Base-by-base conservation (phyloP, 2,329 filamentous ascomycete genomes). In the Diaporthe helianthi region DNA sequence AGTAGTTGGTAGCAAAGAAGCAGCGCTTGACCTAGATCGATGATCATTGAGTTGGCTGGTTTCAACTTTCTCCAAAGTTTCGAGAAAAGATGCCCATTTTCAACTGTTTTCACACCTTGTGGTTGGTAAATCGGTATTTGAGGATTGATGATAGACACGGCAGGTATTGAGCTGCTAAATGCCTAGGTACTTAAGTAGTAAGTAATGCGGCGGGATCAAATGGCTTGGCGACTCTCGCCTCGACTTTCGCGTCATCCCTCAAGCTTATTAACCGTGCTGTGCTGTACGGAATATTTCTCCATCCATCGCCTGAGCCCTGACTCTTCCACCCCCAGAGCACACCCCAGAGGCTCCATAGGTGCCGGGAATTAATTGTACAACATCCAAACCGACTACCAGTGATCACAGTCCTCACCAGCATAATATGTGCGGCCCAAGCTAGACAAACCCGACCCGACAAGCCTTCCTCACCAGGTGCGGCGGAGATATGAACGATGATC, bases 401-500 rank as follows among this genome's bases (percentile, higher is more conserved):
- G 46, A 53, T 8, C 4, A 15, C 66, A 52, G 33, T 33, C 9
- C 19, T 38, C 41, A 17, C 29, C 36, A 60, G 49, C 63, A 65
- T 69, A 69, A 69, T 33, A 71, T 71, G 70, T 71, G 44, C 68
- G 54, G 54, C 63, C 54, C 54, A 64, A 69, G 17, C 36, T 65
- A 65, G 17, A 36, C 22, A 54, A 29, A 66, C 36, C 52, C 60
- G 46, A 46, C 41, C 36, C 53, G 68, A 71, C 70, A 67, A 70
- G 74, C 73, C 75, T 74, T 72, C 75, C 74, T 74, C 74, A 75
- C 77, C 76, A 75, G 78, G 76, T 80, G 78, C 78, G 77, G 78
- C 75, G 75, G 79, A 82, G 80, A 80, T 79, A 83, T 83, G 80
- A 82, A 79, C 80, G 73, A 83, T 82, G 81, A 79, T 81, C 75